These are phyloP conservation scores for Talaromyces sp. DNA, from an alignment of 2,329 filamentous ascomycete species.

Conservation along the genomic window DNA sequence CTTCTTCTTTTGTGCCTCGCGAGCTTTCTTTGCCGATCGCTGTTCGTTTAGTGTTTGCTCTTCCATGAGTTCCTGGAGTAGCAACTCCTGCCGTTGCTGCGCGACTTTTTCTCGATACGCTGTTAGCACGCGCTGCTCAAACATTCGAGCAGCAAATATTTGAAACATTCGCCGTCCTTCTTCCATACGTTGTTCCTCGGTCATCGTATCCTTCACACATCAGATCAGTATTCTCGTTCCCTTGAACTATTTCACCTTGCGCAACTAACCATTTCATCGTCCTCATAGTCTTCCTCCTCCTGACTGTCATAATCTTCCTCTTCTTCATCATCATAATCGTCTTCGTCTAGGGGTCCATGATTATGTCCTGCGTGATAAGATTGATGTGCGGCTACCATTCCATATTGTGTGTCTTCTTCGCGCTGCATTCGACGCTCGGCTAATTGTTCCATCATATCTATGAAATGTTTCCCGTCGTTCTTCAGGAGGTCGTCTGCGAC, in stretches of 20 bases:
- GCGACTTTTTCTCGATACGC: conserved; percentile 98
- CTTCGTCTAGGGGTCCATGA: conserved; percentile 71
- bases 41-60: conserved; percentile 72
- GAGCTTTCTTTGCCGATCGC: conserved; percentile 86
- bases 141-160: conserved; percentile 98
- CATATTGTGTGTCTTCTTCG: conserved; percentile 79
- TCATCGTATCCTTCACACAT: conserved; percentile 75
- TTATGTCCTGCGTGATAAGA: conserved; percentile 66
- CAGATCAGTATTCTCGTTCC: conserved; percentile 30
- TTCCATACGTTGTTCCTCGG: conserved; percentile 97
- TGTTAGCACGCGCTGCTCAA: conserved; percentile 91
- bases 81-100: conserved; percentile 81
- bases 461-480: conserved; percentile 99
- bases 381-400: conserved; percentile 57
- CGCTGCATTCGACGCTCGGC: conserved; percentile 96
- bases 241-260: conserved; percentile 18
- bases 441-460: conserved; percentile 99
- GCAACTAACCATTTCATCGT: conserved; percentile 60
- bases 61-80: conserved; percentile 86
- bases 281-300: conserved; percentile 63
- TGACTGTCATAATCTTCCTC: conserved; percentile 67
- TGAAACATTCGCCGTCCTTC: conserved; percentile 98
- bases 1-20: conserved; percentile 91
- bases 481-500: conserved; percentile 97
- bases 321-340: conserved; percentile 70